phyloP scores from a whole-genome alignment of 2,329 filamentous ascomycete genomes.

The Cordyceps javanica region DNA sequence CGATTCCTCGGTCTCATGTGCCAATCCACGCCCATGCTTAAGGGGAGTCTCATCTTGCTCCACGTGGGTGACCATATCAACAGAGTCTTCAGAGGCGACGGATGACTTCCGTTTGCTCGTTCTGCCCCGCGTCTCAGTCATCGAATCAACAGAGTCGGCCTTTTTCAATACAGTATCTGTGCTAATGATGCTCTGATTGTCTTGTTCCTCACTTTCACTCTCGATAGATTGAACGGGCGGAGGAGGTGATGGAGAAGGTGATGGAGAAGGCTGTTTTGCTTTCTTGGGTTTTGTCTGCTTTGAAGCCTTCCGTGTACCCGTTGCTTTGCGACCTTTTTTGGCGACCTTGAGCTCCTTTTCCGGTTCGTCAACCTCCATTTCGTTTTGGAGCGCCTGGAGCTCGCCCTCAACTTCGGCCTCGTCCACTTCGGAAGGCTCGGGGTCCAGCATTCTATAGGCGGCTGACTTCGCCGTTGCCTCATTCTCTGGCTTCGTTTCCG shows the following conservation, averaged over 20 bases:
- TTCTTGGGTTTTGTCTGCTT: conserved; percentile 41
- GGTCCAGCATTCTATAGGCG: conserved; percentile 49
- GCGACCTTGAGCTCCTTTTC: conserved; percentile 36
- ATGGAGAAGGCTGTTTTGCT: conserved; percentile 28
- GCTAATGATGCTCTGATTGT: conserved; percentile 35
- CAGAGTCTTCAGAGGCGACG: conserved; percentile 8
- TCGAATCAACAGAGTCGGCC: conserved; percentile 2
- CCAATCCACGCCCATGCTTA: conserved; percentile 21
- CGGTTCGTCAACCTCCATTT: conserved; percentile 37
- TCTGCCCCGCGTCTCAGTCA: neutral
- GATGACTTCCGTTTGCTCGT: neutral
- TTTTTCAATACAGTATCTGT: conserved; percentile 37
- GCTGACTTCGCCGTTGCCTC: conserved; percentile 23
- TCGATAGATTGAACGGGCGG: conserved; percentile 14
- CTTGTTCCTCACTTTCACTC: conserved; percentile 15
- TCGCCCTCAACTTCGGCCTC: conserved; percentile 47
- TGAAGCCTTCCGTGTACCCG: conserved; percentile 42
- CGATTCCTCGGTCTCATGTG: conserved; percentile 1
- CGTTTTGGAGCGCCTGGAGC: conserved; percentile 41
- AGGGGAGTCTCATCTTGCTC: conserved; percentile 15
- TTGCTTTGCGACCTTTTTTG: conserved; percentile 49
- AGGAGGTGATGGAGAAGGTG: conserved; percentile 15
- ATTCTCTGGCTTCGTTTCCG: conserved; percentile 22
- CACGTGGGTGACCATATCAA: conserved; percentile 6
- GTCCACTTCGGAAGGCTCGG: conserved; percentile 36